Percentiles rank a stretch among this genome's conserved stretches.
Evolutionary conservation across 129 eudicot species (phyloP).

Genomic region (Deinandra increscens): DNA sequence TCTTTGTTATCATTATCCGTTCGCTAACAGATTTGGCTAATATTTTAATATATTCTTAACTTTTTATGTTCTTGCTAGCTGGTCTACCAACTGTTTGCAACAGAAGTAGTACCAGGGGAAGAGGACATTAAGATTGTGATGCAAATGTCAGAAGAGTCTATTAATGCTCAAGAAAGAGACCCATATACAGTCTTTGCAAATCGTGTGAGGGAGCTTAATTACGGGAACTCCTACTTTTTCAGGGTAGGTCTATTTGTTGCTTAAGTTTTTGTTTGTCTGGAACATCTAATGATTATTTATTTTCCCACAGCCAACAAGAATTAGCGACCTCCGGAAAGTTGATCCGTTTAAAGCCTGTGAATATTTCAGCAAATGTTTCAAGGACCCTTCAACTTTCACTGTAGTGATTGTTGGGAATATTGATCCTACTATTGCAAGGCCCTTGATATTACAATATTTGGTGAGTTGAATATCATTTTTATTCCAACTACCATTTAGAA

Average conservation of each 20-base stretch:
- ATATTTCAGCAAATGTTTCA: conserved; percentile 77
- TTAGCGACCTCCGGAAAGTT: conserved; percentile 63
- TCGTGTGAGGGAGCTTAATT: conserved; percentile 88
- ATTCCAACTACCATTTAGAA: conserved; percentile 8
- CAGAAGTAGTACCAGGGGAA: conserved; percentile 72
- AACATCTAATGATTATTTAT: conserved; percentile 9
- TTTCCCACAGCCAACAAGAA: conserved; percentile 65
- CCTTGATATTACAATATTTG: conserved; percentile 83
- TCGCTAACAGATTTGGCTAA: neutral
- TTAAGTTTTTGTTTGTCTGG: conserved; percentile 2
- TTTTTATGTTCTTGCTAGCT: conserved; percentile 45
- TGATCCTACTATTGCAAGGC: conserved; percentile 79
- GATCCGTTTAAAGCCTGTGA: conserved; percentile 84
- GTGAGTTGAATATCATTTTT: conserved; percentile 37
- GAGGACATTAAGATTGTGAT: conserved; percentile 83
- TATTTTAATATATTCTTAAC: neutral
- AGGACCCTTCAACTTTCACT: conserved; percentile 90
- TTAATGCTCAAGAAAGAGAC: conserved; percentile 95
- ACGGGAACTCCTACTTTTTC: conserved; percentile 82
- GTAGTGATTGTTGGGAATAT: conserved; percentile 89
- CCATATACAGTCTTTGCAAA: conserved; percentile 88
- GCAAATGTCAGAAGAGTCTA: conserved; percentile 94
- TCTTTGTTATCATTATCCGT: conserved; percentile 10
- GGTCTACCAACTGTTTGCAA: conserved; percentile 85
- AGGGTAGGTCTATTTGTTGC: conserved; percentile 47